Percentiles rank a stretch among this genome's conserved stretches.
phyloP scores from a whole-genome alignment of 192 early-diverging fungal genomes.

The Diversispora eburnea region DNA sequence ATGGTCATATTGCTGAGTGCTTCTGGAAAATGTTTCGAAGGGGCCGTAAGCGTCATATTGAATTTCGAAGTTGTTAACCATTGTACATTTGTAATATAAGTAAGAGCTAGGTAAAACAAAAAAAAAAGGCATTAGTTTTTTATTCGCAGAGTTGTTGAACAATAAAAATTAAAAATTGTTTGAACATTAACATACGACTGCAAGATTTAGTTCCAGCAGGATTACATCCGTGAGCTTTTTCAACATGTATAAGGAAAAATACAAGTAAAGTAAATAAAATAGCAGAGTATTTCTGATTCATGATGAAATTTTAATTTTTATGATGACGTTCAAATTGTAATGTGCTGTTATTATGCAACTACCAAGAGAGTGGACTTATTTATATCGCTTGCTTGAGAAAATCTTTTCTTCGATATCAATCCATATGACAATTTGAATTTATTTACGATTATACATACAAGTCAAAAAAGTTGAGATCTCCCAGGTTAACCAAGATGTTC shows the following conservation, averaged over 20 bases:
- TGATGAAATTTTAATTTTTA: neutral
- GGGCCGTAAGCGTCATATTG: no score
- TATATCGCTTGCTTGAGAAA: neutral
- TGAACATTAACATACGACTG: neutral
- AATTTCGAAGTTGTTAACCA: no score
- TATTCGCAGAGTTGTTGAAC: no score
- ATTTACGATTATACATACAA: no score
- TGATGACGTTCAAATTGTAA: neutral
- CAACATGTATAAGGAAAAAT: neutral
- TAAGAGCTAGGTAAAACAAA: no score
- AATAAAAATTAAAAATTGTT: neutral
- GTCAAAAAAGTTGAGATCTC: no score
- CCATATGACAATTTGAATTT: no score
- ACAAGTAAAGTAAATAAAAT: neutral
- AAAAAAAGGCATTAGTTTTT: no score
- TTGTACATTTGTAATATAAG: no score
- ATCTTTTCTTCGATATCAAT: neutral
- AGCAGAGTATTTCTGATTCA: slow-evolving; percentile 7
- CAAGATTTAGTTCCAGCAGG: neutral
- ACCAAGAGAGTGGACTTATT: neutral
- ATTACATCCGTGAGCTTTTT: neutral
- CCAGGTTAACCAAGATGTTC: no score
- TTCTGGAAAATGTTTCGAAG: no score
- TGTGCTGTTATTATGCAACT: neutral
- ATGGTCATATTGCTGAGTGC: no score